Base-by-base conservation (phyloP, 805 yeast genomes). In the Debaryomyces maramus region DNA sequence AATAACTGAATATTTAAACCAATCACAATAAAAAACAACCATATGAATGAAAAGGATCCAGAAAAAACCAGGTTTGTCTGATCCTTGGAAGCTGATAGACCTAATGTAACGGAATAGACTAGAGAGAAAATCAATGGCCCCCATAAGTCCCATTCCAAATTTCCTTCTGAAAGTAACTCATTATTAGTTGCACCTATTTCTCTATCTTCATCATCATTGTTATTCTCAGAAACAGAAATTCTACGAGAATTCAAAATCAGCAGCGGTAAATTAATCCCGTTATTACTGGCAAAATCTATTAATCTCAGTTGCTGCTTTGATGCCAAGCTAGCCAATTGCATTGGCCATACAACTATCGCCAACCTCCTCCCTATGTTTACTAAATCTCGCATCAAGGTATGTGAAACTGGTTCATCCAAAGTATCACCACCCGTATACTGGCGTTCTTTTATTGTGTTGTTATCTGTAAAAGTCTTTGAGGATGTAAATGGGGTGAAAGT, bases 381-480 rank as follows among this genome's bases (percentile, higher is more conserved):
- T 13, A 68, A 42, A 44, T 70, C 75, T 39, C 74, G 50, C 21
- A 54, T 53, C 45, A 83, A 59, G 0, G 89, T 83, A 22, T 70
- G 63, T 52, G 67, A 55, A 6, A 83, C 83, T 0, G 88, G 86
- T 60, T 83, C 89, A 52, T 83, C 88, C 9, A 83, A 61, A 2
- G 89, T 83, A 53, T 83, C 85, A 20, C 86, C 85, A 2, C 88
- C 88, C 15, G 79, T 56, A 53, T 73, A 80, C 45, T 77, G 81
- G 34, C 78, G 64, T 52, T 78, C 83, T 32, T 55, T 51, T 28
- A 67, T 51, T 26, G 51, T 56, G 41, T 52, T 59, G 40, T 53
- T 53, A 3, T 48, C 56, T 3, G 50, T 41, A 36, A 53, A 47
- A 11, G 38, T 33, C 22, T 45, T 47, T 7, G 51, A 44, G 5